These are phyloP conservation scores for Xylaria scruposa DNA, from an alignment of 495 filamentous ascomycete species.

Conservation along the genomic window DNA sequence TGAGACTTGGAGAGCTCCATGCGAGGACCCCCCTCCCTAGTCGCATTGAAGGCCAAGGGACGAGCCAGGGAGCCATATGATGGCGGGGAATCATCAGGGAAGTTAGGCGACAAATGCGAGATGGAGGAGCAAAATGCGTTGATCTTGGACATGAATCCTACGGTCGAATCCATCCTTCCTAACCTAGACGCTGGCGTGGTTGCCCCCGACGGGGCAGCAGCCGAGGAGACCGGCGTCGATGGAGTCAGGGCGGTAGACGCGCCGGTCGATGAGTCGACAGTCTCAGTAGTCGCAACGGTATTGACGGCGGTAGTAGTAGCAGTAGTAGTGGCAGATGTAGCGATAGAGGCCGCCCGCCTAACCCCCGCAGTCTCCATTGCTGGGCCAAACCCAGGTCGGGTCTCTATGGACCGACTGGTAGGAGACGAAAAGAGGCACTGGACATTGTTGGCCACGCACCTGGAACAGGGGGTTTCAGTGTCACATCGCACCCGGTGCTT, in stretches of 20 bases:
- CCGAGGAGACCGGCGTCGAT: neutral
- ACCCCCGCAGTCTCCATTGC: neutral
- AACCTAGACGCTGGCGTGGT: constrained; percentile 25
- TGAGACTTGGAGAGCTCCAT: constrained; percentile 35
- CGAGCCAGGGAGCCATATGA: constrained; percentile 31
- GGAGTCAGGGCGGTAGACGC: constrained; percentile 1
- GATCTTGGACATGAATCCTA: constrained; percentile 44
- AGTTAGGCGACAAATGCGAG: constrained; percentile 32
- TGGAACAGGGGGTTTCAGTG: constrained; percentile 36
- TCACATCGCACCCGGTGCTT: constrained; percentile 44
- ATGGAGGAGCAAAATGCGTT: constrained; percentile 41
- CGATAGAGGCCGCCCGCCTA: neutral
- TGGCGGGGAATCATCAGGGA: constrained; percentile 29
- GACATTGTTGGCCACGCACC: constrained; percentile 38
- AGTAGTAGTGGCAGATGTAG: neutral
- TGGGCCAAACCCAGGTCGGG: neutral
- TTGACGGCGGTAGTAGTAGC: neutral
- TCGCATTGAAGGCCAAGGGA: constrained; percentile 21
- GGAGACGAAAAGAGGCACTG: constrained; percentile 31
- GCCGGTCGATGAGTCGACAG: constrained; percentile 1
- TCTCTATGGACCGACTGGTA: constrained; percentile 10
- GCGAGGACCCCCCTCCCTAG: constrained; percentile 5
- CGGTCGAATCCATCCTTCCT: constrained; percentile 37
- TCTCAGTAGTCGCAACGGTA: neutral
- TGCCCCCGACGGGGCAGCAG: constrained; percentile 2